These are phyloP conservation scores for Dissophora ornata DNA, from an alignment of 192 early-diverging fungal genomes.

Conservation along the genomic window DNA sequence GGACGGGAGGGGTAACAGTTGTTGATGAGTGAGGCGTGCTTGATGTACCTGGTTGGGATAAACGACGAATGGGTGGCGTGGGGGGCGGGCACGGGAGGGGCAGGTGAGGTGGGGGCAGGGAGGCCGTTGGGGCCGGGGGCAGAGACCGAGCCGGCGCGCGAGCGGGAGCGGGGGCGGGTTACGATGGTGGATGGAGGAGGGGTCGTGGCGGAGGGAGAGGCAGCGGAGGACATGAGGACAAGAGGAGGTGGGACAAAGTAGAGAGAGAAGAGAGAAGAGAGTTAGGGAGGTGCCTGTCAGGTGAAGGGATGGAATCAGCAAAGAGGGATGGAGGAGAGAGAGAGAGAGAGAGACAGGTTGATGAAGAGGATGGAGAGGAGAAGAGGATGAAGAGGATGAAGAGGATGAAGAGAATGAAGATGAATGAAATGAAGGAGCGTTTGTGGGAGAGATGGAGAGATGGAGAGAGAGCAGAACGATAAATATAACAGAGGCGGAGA, in stretches of 20 bases:
- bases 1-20: slow-evolving; percentile 75
- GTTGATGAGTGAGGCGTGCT: slow-evolving; percentile 82
- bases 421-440: too few relatives aligned
- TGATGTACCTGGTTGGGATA: slow-evolving; percentile 68
- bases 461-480: too few relatives aligned
- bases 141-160: slow-evolving; percentile 36
- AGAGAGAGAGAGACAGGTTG: neutral
- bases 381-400: neutral
- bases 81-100: slow-evolving; percentile 36
- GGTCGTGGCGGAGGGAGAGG: slow-evolving; percentile 12
- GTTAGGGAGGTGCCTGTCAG: neutral
- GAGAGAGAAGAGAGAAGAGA: neutral
- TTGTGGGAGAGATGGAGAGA: too few relatives aligned
- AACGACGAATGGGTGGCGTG: slow-evolving; percentile 48
- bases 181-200: slow-evolving; percentile 4
- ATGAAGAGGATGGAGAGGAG: neutral
- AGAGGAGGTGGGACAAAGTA: neutral
- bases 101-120: slow-evolving; percentile 11
- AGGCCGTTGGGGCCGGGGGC: slow-evolving; percentile 21
- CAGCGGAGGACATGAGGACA: neutral
- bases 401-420: neutral
- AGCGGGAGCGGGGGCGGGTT: slow-evolving; percentile 41
- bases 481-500: too few relatives aligned
- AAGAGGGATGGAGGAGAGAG: neutral
- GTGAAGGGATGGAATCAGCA: neutral